Percentiles rank a stretch among this genome's conserved stretches.
Evolutionary conservation across 2,329 filamentous ascomycete species (phyloP).

Genomic region (Tolypocladium paradoxum): DNA sequence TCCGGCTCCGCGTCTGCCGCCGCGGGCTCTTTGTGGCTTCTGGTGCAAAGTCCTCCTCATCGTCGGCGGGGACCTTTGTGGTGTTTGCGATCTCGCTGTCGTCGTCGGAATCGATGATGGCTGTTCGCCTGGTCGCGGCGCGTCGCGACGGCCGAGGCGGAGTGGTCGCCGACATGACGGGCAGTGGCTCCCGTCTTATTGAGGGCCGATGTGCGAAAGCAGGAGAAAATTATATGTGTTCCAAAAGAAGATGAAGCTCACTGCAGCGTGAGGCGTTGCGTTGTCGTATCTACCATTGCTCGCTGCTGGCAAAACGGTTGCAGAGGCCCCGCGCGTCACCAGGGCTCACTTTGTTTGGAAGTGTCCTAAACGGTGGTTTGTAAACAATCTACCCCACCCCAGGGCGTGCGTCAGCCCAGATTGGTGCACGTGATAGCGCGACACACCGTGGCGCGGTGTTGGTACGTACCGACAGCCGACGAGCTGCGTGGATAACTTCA

Average conservation of each 20-base stretch:
- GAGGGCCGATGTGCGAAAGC: background rate
- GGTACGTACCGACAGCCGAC: background rate
- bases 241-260: background rate
- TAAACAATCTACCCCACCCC: slow-evolving; percentile 24
- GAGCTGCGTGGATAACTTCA: background rate
- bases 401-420: background rate
- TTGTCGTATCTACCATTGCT: background rate
- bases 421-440: slow-evolving; percentile 11
- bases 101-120: slow-evolving; percentile 72
- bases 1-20: slow-evolving; percentile 35
- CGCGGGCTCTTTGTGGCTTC: slow-evolving; percentile 49
- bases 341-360: slow-evolving; percentile 2
- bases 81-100: slow-evolving; percentile 53
- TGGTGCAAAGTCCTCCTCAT: slow-evolving; percentile 71
- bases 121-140: slow-evolving; percentile 53
- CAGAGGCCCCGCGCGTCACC: slow-evolving; percentile 1
- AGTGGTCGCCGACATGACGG: slow-evolving; percentile 19
- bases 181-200: background rate
- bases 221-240: background rate
- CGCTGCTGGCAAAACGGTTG: background rate
- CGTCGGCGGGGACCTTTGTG: slow-evolving; percentile 41
- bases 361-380: slow-evolving; percentile 23
- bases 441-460: too few relatives aligned
- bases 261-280: background rate
- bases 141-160: slow-evolving; percentile 28